These are phyloP conservation scores for Acacia pycnantha DNA, from an alignment of 331 rosid genomes.

Conservation along the genomic window DNA sequence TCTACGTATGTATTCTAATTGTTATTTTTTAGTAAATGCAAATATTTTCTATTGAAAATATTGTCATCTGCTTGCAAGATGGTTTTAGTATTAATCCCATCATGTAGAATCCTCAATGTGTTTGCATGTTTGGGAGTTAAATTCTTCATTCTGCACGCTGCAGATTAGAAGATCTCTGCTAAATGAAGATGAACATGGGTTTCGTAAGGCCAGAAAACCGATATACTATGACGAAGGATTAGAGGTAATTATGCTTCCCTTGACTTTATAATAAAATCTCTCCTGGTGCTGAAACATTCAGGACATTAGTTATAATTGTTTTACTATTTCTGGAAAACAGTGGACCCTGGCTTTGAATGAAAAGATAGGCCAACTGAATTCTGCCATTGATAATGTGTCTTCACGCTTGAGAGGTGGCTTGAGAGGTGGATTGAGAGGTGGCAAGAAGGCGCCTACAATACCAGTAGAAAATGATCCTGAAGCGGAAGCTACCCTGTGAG, in stretches of 20 bases:
- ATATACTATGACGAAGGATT: slow-evolving; percentile 89
- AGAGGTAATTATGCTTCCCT: slow-evolving; percentile 55
- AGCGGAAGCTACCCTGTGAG: slow-evolving; percentile 70
- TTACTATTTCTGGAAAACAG: slow-evolving; percentile 47
- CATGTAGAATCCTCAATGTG: neutral
- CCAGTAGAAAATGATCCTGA: slow-evolving; percentile 64
- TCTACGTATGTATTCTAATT: neutral
- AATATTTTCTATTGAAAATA: neutral
- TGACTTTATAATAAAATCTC: neutral
- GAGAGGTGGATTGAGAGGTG: slow-evolving; percentile 37
- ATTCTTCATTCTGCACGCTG: slow-evolving; percentile 23
- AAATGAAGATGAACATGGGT: slow-evolving; percentile 87
- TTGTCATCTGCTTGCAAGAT: neutral
- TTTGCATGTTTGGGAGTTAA: neutral
- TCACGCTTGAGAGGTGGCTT: slow-evolving; percentile 55
- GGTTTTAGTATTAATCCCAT: neutral
- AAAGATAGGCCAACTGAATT: slow-evolving; percentile 84
- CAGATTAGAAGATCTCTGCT: slow-evolving; percentile 90
- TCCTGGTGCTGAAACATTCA: slow-evolving; percentile 7
- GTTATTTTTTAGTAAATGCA: neutral
- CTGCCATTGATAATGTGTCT: slow-evolving; percentile 94
- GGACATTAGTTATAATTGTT: slow-evolving; percentile 4
- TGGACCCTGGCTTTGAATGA: slow-evolving; percentile 76
- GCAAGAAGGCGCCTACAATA: slow-evolving; percentile 53
- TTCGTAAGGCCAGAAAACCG: slow-evolving; percentile 81